Base-by-base conservation (phyloP, 179 eudicot species). In the Dionaea muscipula region DNA sequence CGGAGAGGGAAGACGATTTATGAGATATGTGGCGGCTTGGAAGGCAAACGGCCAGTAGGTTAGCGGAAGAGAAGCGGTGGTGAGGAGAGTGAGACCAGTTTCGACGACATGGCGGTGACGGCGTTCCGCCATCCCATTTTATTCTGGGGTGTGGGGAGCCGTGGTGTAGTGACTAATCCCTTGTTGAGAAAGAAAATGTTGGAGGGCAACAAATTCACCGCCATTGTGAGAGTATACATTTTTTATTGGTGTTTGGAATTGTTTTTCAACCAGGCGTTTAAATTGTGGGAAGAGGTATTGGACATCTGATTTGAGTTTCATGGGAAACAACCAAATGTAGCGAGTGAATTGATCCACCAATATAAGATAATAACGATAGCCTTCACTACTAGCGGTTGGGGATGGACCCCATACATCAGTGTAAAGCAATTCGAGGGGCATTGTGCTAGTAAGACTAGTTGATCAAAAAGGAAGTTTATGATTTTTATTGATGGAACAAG, bases 71-170 rank as follows among this genome's bases (percentile, higher is more conserved):
- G 21, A 51, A 47, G 50, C 40, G n/a, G 39, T 52, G 8, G 14
- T 16, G n/a, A 27, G 21, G 16, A 39, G 25, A 1, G 56, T 47
- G 15, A 22, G 53, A 13, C 50, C 10, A 6, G 40, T 31, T 4
- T 59, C 37, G 20, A 37, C 57, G 11, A 57, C 17, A 1, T 63
- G 18, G 0, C 46, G 58, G 13, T 57, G 27, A 7, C 24, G 18
- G 13, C 54, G 14, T 33, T 55, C 40, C 2, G 54, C 59, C 17
- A 54, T 44, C 1, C 60, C 54, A 63, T 63, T 54, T 54, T 55
- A 26, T 8, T 49, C 28, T 2, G 67, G 54, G 0, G 54, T 54
- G 0, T 58, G 23, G 0, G 63, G 63, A 21, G 52, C 51, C 0
- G 69, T 26, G 1, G 54, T 40, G 1, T 47, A 51, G 23, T 57